phyloP scores from a whole-genome alignment of 2,329 filamentous ascomycete genomes.

The Sporothrix brasiliensis region DNA sequence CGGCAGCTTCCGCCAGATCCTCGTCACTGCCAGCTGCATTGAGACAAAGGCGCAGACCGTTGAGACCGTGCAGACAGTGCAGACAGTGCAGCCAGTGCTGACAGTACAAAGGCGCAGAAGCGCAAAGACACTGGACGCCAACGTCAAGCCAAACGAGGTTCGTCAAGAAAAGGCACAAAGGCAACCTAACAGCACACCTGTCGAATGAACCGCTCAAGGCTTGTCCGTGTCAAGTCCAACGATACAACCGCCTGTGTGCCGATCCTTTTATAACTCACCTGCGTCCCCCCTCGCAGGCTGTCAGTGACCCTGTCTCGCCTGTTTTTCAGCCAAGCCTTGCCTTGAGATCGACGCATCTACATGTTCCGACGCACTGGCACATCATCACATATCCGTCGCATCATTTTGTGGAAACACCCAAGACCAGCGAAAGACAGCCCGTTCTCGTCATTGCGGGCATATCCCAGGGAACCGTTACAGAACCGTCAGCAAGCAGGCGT shows the following conservation, averaged over 20 bases:
- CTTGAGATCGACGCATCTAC: slow-evolving; percentile 11
- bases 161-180: slow-evolving; percentile 21
- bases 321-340: background rate
- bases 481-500: background rate
- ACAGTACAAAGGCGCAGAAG: background rate
- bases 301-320: background rate
- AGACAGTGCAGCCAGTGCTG: background rate
- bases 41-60: slow-evolving; percentile 1
- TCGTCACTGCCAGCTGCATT: slow-evolving; percentile 7
- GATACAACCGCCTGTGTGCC: background rate
- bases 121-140: slow-evolving; percentile 5
- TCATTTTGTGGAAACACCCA: background rate
- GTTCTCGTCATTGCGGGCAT: background rate
- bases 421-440: background rate
- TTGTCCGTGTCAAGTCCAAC: background rate
- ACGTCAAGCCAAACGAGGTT: background rate
- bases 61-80: background rate
- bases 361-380: background rate
- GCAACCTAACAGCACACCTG: background rate
- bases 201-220: background rate
- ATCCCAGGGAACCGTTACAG: slow-evolving; percentile 4
- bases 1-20: slow-evolving; percentile 25
- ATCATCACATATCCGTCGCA: background rate
- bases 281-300: slow-evolving; percentile 4
- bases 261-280: slow-evolving; percentile 13